Conservation (phyloP, 352 stramenopile species). For the Thalassiosira livingstoniorum region DNA sequence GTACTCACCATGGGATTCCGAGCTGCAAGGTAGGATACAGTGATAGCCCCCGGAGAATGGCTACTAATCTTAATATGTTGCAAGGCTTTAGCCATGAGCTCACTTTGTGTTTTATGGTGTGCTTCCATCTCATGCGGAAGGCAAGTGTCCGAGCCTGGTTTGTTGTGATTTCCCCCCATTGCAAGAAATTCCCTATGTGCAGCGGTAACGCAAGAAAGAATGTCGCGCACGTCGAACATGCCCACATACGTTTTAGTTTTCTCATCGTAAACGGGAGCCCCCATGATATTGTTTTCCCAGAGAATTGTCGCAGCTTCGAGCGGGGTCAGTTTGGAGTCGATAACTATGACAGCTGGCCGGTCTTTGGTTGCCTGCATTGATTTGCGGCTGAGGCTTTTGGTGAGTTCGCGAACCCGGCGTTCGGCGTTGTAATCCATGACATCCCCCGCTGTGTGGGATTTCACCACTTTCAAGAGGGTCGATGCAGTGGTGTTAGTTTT, state of each 20-base stretch:
- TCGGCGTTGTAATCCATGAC: slow-evolving; percentile 46
- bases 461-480: slow-evolving; percentile 48
- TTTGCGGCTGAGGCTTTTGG: slow-evolving; percentile 1
- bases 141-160: slow-evolving; percentile 43
- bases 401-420: slow-evolving; percentile 27
- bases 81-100: slow-evolving; percentile 53
- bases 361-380: background rate
- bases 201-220: slow-evolving; percentile 58
- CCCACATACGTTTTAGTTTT: slow-evolving; percentile 55
- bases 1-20: slow-evolving; percentile 58
- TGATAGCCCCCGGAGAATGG: slow-evolving; percentile 47
- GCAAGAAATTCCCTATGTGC: slow-evolving; percentile 49
- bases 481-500: slow-evolving; percentile 34
- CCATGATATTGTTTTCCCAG: slow-evolving; percentile 60
- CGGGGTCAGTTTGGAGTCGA: slow-evolving; percentile 63
- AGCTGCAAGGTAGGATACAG: slow-evolving; percentile 56
- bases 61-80: slow-evolving; percentile 60
- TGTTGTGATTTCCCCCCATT: slow-evolving; percentile 41
- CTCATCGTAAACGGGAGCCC: slow-evolving; percentile 57
- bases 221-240: slow-evolving; percentile 66
- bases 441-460: slow-evolving; percentile 43
- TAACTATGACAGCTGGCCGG: slow-evolving; percentile 44
- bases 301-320: slow-evolving; percentile 59
- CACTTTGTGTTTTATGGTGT: slow-evolving; percentile 45
- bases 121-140: slow-evolving; percentile 41